These are phyloP conservation scores for Penicillium cataractarum DNA, from an alignment of 495 filamentous ascomycete species.

Conservation along the genomic window DNA sequence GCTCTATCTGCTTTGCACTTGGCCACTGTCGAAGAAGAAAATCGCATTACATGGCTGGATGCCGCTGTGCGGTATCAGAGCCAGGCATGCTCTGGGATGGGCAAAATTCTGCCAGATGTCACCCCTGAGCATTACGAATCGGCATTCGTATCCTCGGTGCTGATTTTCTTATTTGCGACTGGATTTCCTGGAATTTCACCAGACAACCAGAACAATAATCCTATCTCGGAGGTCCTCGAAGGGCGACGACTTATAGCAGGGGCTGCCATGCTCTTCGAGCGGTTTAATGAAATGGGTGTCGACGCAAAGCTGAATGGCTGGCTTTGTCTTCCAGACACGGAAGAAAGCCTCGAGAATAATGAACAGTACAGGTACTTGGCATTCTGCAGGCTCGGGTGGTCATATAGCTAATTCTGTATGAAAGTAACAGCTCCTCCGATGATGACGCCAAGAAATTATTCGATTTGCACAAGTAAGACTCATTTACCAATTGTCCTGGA, in stretches of 20 bases:
- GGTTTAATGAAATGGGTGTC: slow-evolving; percentile 28
- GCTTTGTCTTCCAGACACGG: slow-evolving; percentile 22
- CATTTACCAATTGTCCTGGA: background rate
- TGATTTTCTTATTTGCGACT: slow-evolving; percentile 43
- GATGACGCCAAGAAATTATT: slow-evolving; percentile 18
- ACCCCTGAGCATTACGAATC: slow-evolving; percentile 34
- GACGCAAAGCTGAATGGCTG: slow-evolving; percentile 33
- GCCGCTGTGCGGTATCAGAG: slow-evolving; percentile 42
- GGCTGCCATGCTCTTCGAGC: slow-evolving; percentile 38
- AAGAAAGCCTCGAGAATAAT: slow-evolving; percentile 26
- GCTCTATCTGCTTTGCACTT: slow-evolving; percentile 53
- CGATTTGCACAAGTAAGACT: slow-evolving; percentile 24
- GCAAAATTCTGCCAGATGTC: slow-evolving; percentile 33
- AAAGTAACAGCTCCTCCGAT: slow-evolving; percentile 7
- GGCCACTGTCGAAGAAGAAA: slow-evolving; percentile 36
- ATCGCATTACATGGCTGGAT: slow-evolving; percentile 38
- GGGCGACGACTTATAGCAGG: slow-evolving; percentile 41
- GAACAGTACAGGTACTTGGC: slow-evolving; percentile 17
- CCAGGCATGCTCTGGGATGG: slow-evolving; percentile 38
- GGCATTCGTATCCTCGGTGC: slow-evolving; percentile 45
- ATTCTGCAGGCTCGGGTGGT: background rate
- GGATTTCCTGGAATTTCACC: slow-evolving; percentile 41
- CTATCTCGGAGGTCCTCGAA: slow-evolving; percentile 37
- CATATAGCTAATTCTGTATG: background rate
- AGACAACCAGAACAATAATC: slow-evolving; percentile 31